These are phyloP conservation scores for Ceratocystis variospora DNA, from an alignment of 2,329 filamentous ascomycete genomes.

Conservation along the genomic window DNA sequence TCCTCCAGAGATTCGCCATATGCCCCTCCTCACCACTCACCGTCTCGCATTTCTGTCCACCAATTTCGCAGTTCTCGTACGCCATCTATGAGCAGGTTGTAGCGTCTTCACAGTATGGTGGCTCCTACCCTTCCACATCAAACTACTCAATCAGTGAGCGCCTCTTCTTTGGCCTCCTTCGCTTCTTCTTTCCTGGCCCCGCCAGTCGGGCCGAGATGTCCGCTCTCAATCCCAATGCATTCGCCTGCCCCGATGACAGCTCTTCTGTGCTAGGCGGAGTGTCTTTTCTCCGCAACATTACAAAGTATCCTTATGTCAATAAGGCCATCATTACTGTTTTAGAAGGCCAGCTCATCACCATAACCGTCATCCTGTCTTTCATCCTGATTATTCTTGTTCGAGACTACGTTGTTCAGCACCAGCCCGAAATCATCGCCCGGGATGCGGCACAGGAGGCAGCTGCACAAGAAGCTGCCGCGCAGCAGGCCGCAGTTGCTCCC, in stretches of 20 bases:
- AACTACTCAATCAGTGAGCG: slow-evolving; percentile 1
- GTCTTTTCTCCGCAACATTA: slow-evolving; percentile 45
- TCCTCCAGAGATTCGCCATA: slow-evolving; percentile 19
- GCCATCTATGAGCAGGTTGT: slow-evolving; percentile 14
- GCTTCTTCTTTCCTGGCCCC: slow-evolving; percentile 8
- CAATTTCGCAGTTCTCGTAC: slow-evolving; percentile 14
- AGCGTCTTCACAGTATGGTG: slow-evolving; percentile 4
- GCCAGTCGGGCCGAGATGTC: slow-evolving; percentile 9
- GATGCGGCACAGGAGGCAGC: slow-evolving; percentile 33
- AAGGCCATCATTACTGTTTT: slow-evolving; percentile 66
- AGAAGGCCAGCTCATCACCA: slow-evolving; percentile 86
- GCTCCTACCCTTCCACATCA: neutral
- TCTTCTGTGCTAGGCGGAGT: slow-evolving; percentile 44
- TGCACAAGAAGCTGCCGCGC: neutral
- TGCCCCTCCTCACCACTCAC: slow-evolving; percentile 25
- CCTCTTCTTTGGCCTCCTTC: slow-evolving; percentile 9
- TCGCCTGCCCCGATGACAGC: slow-evolving; percentile 21
- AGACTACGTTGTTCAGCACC: slow-evolving; percentile 97
- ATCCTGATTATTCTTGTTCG: slow-evolving; percentile 93
- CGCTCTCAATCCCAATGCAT: neutral
- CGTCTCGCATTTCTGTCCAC: slow-evolving; percentile 5
- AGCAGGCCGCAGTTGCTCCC: neutral
- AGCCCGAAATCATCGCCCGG: slow-evolving; percentile 78
- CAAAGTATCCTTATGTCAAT: slow-evolving; percentile 59
- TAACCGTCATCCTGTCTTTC: slow-evolving; percentile 82